phyloP scores from a whole-genome alignment of 2,329 filamentous ascomycete genomes.

The Ilyonectria sp. region DNA sequence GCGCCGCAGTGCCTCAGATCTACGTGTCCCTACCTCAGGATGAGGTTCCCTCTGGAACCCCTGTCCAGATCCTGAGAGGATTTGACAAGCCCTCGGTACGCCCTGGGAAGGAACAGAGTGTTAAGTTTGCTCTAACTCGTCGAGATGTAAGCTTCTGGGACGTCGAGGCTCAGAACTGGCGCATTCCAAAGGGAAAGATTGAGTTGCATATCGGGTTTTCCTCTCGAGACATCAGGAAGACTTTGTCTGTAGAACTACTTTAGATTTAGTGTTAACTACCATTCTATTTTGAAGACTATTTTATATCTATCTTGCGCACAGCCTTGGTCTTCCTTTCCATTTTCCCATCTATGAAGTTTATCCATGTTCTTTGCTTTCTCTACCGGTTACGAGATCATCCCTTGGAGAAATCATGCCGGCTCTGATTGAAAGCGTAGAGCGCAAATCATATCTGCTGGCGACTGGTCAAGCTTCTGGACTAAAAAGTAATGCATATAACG shows the following conservation, averaged over 20 bases:
- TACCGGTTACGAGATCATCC: too few relatives aligned
- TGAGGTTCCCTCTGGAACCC: constrained; percentile 51
- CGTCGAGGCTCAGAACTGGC: constrained; percentile 74
- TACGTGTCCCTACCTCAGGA: constrained; percentile 64
- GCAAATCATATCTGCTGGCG: too few relatives aligned
- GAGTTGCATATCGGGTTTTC: neutral
- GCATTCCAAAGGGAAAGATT: constrained; percentile 3
- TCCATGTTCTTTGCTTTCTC: too few relatives aligned
- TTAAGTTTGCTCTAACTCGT: constrained; percentile 69
- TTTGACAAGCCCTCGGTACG: constrained; percentile 73
- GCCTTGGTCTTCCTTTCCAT: too few relatives aligned
- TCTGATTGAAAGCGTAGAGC: too few relatives aligned
- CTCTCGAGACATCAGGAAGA: neutral
- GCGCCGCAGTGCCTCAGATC: constrained; percentile 67
- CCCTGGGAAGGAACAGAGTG: constrained; percentile 68
- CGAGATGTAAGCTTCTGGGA: constrained; percentile 78
- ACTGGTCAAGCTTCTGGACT: too few relatives aligned
- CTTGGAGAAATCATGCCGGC: too few relatives aligned
- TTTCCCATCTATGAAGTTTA: too few relatives aligned
- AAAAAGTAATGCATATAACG: too few relatives aligned
- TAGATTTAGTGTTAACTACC: neutral
- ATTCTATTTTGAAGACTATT: too few relatives aligned
- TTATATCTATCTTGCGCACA: too few relatives aligned
- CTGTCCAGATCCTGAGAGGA: constrained; percentile 72
- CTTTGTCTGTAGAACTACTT: neutral